These are phyloP conservation scores for Myriosclerotinia duriaeana DNA, from an alignment of 2,329 filamentous ascomycete species.

Conservation along the genomic window DNA sequence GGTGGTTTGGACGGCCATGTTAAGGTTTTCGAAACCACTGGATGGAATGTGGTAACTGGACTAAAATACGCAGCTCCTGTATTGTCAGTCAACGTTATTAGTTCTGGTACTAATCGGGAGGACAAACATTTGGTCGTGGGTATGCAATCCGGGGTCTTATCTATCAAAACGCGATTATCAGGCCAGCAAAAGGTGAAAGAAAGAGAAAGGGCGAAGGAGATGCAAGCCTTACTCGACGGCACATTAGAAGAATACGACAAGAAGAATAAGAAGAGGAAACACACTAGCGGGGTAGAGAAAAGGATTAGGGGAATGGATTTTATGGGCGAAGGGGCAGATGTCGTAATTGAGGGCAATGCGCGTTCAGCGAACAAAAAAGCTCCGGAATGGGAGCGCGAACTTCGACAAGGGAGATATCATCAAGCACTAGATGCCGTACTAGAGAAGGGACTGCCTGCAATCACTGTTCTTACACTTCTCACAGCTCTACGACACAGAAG, in stretches of 20 bases:
- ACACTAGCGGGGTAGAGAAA: constrained; percentile 57
- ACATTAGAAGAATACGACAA: constrained; percentile 76
- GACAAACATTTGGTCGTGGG: constrained; percentile 94
- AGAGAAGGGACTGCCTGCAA: constrained; percentile 54
- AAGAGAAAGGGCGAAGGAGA: constrained; percentile 76
- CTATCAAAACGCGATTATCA: constrained; percentile 82
- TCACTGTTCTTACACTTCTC: constrained; percentile 72
- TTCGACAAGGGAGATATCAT: constrained; percentile 75
- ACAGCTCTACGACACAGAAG: constrained; percentile 84
- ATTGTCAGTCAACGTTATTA: constrained; percentile 76
- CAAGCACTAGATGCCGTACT: constrained; percentile 79
- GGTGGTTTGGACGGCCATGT: constrained; percentile 93
- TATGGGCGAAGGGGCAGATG: constrained; percentile 79
- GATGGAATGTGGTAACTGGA: constrained; percentile 95
- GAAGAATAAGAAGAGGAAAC: constrained; percentile 66
- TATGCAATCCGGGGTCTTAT: constrained; percentile 91
- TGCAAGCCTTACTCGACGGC: constrained; percentile 77
- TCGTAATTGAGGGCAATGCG: constrained; percentile 79
- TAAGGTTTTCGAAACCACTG: constrained; percentile 91
- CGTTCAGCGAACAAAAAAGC: constrained; percentile 49
- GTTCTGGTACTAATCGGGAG: constrained; percentile 64
- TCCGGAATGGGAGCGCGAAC: constrained; percentile 74
- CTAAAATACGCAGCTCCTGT: constrained; percentile 92
- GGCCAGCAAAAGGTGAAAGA: constrained; percentile 77
- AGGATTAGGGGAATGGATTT: constrained; percentile 71